These are phyloP conservation scores for Kalmusia sp. DNA, from an alignment of 2,329 filamentous ascomycete genomes.

Conservation along the genomic window DNA sequence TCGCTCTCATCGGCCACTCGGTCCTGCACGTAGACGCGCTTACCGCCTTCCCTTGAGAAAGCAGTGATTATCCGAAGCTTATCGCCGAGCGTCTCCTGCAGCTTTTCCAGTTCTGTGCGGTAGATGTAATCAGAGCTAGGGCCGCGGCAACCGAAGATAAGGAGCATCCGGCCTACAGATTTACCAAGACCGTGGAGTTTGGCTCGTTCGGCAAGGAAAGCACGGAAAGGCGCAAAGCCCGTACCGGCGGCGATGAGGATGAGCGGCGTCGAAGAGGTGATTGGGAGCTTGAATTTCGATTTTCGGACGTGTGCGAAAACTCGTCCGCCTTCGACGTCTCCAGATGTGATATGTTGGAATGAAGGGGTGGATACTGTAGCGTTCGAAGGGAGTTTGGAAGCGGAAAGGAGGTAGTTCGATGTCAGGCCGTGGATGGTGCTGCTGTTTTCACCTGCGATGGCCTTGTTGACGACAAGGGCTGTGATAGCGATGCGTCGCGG, in stretches of 20 bases:
- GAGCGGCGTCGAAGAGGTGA: slow-evolving; percentile 52
- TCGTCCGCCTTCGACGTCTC: slow-evolving; percentile 25
- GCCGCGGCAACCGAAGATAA: slow-evolving; percentile 44
- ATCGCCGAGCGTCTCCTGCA: slow-evolving; percentile 27
- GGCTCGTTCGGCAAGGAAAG: slow-evolving; percentile 44
- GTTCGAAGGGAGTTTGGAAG: slow-evolving; percentile 27
- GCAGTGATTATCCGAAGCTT: slow-evolving; percentile 34
- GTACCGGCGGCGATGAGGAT: slow-evolving; percentile 51
- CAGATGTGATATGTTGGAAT: slow-evolving; percentile 19
- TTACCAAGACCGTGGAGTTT: slow-evolving; percentile 39
- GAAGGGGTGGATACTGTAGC: slow-evolving; percentile 20
- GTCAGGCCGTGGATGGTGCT: slow-evolving; percentile 44
- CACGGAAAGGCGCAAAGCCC: slow-evolving; percentile 44
- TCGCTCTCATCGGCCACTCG: slow-evolving; percentile 37
- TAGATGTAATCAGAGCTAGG: slow-evolving; percentile 43
- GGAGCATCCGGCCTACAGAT: slow-evolving; percentile 34
- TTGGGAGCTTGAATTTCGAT: slow-evolving; percentile 57
- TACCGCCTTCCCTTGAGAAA: slow-evolving; percentile 26
- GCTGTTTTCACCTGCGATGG: slow-evolving; percentile 21
- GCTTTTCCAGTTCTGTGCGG: slow-evolving; percentile 29
- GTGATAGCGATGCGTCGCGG: slow-evolving; percentile 47
- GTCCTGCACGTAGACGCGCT: slow-evolving; percentile 50
- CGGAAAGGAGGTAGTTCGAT: slow-evolving; percentile 48
- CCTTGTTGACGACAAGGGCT: slow-evolving; percentile 47
- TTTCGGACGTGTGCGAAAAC: slow-evolving; percentile 51